Conservation (phyloP, 306 rosid genomes). For the Dicorynia guianensis region DNA sequence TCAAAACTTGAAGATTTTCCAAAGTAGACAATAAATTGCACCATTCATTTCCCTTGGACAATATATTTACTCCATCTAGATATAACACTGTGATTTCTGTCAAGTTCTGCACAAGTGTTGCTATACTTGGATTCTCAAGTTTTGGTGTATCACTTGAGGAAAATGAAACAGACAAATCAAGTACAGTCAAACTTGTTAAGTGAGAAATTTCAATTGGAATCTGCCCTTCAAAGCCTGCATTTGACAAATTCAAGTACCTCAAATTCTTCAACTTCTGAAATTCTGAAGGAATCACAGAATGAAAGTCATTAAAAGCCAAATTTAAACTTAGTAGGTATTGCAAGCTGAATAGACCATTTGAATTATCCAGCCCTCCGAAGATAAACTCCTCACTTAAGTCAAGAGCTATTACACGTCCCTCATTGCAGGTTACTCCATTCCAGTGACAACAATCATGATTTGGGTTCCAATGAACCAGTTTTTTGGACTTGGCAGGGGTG, state of each 20-base stretch:
- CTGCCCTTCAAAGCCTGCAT: constrained; percentile 21
- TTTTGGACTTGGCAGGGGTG: background rate
- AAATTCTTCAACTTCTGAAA: constrained; percentile 20
- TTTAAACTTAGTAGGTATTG: constrained; percentile 14
- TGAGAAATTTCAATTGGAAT: constrained; percentile 19
- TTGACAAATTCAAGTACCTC: constrained; percentile 1
- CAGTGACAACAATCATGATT: constrained; percentile 41
- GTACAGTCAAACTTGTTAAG: background rate
- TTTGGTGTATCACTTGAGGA: background rate
- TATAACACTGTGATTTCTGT: constrained; percentile 7
- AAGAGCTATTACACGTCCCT: background rate
- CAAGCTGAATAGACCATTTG: background rate
- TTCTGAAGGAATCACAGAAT: constrained; percentile 11
- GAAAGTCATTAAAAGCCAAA: background rate
- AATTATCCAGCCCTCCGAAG: background rate
- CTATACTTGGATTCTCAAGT: constrained; percentile 21
- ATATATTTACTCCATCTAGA: constrained; percentile 46
- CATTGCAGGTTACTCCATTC: constrained; percentile 44
- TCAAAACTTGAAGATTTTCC: constrained; percentile 9
- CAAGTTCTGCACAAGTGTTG: constrained; percentile 23
- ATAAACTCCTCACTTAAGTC: background rate
- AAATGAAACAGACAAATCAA: background rate
- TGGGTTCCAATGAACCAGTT: background rate
- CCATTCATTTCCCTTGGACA: constrained; percentile 48
- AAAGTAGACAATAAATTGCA: background rate